Base-by-base conservation (phyloP, 1,139 yeast genomes). In the Yamadazyma pseudoaaseri region DNA sequence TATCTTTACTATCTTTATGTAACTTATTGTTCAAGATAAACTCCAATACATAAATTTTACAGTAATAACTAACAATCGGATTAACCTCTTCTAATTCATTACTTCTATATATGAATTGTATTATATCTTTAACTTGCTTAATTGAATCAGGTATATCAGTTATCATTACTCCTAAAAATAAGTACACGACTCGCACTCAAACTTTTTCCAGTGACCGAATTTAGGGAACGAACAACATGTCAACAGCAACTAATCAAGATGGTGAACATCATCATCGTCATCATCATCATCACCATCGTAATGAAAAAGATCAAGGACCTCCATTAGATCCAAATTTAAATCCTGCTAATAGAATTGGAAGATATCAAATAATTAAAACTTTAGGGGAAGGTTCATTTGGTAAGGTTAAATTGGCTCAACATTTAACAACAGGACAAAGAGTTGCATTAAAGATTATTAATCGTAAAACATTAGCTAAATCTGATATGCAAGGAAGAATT, bases 301-400 rank as follows among this genome's bases (percentile, higher is more conserved):
- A 41, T 17, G 16, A 21, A 15, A 25, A 23, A 9, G 32, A 15
- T 11, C 20, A 20, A 7, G 36, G 38, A n/a, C 41, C 41, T 37
- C 55, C 54, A 25, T 38, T 47, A 18, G 66, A 60, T 30, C 58
- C 65, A 5, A 54, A 50, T 35, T 58, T 48, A 10, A 60, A 62
- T 36, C 66, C 68, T 2, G 77, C 49, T 55, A 73, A 51, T 49
- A 56, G 89, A 36, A 86, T 90, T 40, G 98, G 97, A 12, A 81
- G 94, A 50, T 94, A 94, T 62, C 97, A 90, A 57, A 84, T 94
- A 39, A 85, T 92, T 51, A 87, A 90, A 58, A 90, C 97, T 3
- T 70, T 92, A 17, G 98, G 98, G 20, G 97, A 92, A 58, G 98
- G 98, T 16, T 90, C 97, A 1, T 92, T 92, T 56, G 98, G 98